A percentile compares a stretch with the other conserved stretches of the same genome.
Conservation (phyloP, 202 grass and related monocot genomes). For the Alloteropsis angusta region DNA sequence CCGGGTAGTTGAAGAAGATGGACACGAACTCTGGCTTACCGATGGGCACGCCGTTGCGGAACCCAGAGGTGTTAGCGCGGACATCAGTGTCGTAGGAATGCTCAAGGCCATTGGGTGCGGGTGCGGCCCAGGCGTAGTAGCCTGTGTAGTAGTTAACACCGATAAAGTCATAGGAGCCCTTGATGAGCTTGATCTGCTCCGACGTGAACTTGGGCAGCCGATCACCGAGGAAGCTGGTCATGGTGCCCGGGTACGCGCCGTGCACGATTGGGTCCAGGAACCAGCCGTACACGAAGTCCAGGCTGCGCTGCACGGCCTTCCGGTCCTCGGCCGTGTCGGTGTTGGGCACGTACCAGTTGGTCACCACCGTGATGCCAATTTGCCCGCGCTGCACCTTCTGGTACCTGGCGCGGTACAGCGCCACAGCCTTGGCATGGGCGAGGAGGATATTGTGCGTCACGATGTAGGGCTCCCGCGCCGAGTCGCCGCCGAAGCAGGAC, state of each 20-base stretch:
- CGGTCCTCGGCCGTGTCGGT: slow-evolving; percentile 15
- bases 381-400: slow-evolving; percentile 36
- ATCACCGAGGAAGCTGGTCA: slow-evolving; percentile 21
- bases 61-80: slow-evolving; percentile 22
- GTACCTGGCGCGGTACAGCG: slow-evolving; percentile 47
- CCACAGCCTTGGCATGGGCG: slow-evolving; percentile 34
- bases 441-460: slow-evolving; percentile 48
- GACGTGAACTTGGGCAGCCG: slow-evolving; percentile 39
- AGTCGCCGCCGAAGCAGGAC: slow-evolving; percentile 43
- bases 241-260: slow-evolving; percentile 46
- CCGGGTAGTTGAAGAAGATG: slow-evolving; percentile 44
- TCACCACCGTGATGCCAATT: slow-evolving; percentile 45
- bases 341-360: slow-evolving; percentile 49
- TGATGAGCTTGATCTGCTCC: neutral
- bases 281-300: slow-evolving; percentile 70
- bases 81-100: slow-evolving; percentile 32
- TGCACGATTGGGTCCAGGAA: slow-evolving; percentile 43
- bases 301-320: slow-evolving; percentile 24
- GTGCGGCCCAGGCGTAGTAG: slow-evolving; percentile 23
- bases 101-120: neutral
- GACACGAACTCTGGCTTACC: slow-evolving; percentile 27
- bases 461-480: slow-evolving; percentile 44
- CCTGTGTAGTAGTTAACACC: slow-evolving; percentile 63
- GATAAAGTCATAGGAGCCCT: slow-evolving; percentile 50
- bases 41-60: slow-evolving; percentile 29